Evolutionary conservation across 2,329 filamentous ascomycete genomes (phyloP).

Genomic region (Alternaria ventricosa): DNA sequence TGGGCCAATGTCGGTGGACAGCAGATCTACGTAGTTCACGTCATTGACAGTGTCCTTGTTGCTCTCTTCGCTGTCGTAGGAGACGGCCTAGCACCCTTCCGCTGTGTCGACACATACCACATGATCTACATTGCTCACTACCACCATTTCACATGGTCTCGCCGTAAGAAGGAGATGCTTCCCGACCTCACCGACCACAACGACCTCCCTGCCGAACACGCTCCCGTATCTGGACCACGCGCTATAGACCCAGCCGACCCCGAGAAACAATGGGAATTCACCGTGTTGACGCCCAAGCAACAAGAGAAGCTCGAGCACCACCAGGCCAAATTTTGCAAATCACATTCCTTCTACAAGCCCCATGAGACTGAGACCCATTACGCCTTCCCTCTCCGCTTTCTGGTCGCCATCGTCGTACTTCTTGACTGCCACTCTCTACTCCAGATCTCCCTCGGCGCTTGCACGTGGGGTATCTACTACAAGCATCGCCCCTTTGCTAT

Average conservation of each 20-base stretch:
- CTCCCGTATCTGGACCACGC: slow-evolving; percentile 52
- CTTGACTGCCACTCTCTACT: slow-evolving; percentile 81
- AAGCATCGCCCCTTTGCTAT: slow-evolving; percentile 71
- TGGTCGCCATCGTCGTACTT: slow-evolving; percentile 78
- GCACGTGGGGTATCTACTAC: slow-evolving; percentile 80
- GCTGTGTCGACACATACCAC: slow-evolving; percentile 83
- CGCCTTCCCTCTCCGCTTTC: slow-evolving; percentile 76
- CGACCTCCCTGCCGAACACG: slow-evolving; percentile 63
- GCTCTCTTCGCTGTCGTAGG: slow-evolving; percentile 69
- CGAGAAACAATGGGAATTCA: slow-evolving; percentile 56
- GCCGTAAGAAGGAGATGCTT: slow-evolving; percentile 66
- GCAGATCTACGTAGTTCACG: slow-evolving; percentile 66
- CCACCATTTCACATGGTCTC: slow-evolving; percentile 68
- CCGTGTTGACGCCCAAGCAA: slow-evolving; percentile 69
- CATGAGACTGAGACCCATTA: slow-evolving; percentile 84
- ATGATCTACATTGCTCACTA: slow-evolving; percentile 84
- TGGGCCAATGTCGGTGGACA: slow-evolving; percentile 83
- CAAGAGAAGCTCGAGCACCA: slow-evolving; percentile 76
- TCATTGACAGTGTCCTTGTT: slow-evolving; percentile 65
- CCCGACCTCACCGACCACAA: slow-evolving; percentile 72
- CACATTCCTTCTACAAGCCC: slow-evolving; percentile 88
- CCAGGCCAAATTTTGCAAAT: slow-evolving; percentile 79
- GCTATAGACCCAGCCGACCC: slow-evolving; percentile 44
- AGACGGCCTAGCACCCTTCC: slow-evolving; percentile 71
- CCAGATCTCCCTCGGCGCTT: slow-evolving; percentile 79